Evolutionary conservation across 768 basidiomycete genomes (phyloP).

Genomic region (Mycena galericulata): DNA sequence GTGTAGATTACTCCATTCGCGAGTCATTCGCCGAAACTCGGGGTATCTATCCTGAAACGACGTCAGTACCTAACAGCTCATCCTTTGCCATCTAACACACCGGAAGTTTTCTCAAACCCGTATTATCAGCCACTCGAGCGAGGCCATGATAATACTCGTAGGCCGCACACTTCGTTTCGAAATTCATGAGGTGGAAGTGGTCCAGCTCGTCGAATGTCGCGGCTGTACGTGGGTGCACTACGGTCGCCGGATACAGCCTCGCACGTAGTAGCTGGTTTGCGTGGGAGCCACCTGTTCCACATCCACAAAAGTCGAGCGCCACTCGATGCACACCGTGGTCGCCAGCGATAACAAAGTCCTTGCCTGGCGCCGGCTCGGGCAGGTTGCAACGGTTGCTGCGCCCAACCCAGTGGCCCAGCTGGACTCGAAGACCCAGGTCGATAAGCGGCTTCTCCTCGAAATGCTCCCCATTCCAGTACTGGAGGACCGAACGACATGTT

Average conservation of each 20-base stretch:
- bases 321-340: conserved; percentile 22
- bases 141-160: conserved; percentile 48
- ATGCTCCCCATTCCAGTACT: background rate
- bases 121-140: conserved; percentile 43
- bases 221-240: conserved; percentile 31
- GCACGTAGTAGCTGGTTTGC: background rate
- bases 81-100: background rate
- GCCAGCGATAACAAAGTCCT: background rate
- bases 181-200: conserved; percentile 45
- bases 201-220: conserved; percentile 45
- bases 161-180: conserved; percentile 46
- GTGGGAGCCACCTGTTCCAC: background rate
- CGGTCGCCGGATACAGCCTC: conserved; percentile 28
- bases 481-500: too few relatives aligned
- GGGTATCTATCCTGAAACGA: conserved; percentile 27
- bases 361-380: background rate
- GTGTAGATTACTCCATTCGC: conserved; percentile 27
- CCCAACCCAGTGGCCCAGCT: background rate
- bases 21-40: conserved; percentile 21
- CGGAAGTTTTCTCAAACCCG: conserved; percentile 22
- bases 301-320: conserved; percentile 30
- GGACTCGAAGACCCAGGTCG: background rate
- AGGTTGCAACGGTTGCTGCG: background rate
- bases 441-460: background rate
- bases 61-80: too few relatives aligned